Evolutionary conservation across 805 yeast genomes (phyloP).

Genomic region (Sungouiella blattae): DNA sequence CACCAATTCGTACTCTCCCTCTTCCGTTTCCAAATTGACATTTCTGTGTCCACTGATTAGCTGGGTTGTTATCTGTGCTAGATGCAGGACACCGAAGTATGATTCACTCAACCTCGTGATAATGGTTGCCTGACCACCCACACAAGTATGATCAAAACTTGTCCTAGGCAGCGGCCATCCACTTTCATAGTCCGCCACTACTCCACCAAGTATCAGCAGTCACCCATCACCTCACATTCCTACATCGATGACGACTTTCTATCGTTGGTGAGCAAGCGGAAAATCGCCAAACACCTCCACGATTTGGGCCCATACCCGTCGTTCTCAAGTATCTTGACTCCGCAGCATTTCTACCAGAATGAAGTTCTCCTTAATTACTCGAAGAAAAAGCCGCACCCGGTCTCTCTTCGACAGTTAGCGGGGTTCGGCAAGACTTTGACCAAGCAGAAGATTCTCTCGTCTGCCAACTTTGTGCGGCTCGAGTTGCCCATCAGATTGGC

Average conservation of each 20-base stretch:
- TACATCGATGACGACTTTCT: conserved; percentile 35
- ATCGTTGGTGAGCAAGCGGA: conserved; percentile 27
- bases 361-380: conserved; percentile 62
- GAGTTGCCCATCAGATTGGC: conserved; percentile 86
- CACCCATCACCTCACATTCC: conserved; percentile 24
- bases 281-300: conserved; percentile 26
- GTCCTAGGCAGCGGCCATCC: background rate
- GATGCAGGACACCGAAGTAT: too few relatives aligned
- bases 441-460: conserved; percentile 68
- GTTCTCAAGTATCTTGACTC: conserved; percentile 39
- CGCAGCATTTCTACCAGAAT: conserved; percentile 86
- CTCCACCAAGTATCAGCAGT: background rate
- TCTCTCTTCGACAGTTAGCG: conserved; percentile 84
- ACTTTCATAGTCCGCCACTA: background rate
- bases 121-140: background rate
- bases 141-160: background rate
- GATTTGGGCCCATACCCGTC: conserved; percentile 41
- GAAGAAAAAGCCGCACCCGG: conserved; percentile 75
- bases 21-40: too few relatives aligned
- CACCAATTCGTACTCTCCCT: too few relatives aligned
- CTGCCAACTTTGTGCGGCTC: conserved; percentile 84
- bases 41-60: too few relatives aligned
- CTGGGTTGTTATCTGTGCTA: too few relatives aligned
- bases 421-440: conserved; percentile 81
- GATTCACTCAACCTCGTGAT: too few relatives aligned